Evolutionary conservation across 805 yeast genomes (phyloP).

Genomic region (Saturnispora zaruensis): DNA sequence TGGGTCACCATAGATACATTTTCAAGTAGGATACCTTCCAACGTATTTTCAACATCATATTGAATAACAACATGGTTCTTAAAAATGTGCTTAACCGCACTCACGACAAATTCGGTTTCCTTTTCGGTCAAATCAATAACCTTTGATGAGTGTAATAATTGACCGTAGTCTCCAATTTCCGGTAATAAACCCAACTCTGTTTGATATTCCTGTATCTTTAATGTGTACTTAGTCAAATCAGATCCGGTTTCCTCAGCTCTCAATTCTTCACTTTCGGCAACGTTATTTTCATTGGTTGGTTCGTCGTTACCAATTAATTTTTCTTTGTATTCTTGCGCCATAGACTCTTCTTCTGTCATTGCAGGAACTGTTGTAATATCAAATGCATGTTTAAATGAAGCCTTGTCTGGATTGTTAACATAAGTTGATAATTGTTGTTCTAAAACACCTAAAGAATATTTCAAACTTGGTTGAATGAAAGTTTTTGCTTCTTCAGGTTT

Average conservation of each 20-base stretch:
- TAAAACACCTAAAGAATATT: constrained; percentile 65
- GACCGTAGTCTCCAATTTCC: constrained; percentile 67
- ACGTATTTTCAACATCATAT: constrained; percentile 77
- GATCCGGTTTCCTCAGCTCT: constrained; percentile 7
- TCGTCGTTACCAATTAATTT: constrained; percentile 32
- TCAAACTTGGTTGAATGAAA: constrained; percentile 58
- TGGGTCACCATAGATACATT: constrained; percentile 65
- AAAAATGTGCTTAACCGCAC: constrained; percentile 76
- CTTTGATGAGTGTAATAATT: constrained; percentile 61
- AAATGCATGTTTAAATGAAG: constrained; percentile 49
- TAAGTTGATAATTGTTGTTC: constrained; percentile 72
- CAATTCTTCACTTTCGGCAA: constrained; percentile 20
- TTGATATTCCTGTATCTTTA: constrained; percentile 56
- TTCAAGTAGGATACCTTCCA: constrained; percentile 66
- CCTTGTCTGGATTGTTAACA: constrained; percentile 42
- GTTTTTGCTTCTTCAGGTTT: constrained; percentile 34
- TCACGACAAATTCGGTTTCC: constrained; percentile 89
- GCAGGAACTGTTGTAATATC: constrained; percentile 63
- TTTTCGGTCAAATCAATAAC: constrained; percentile 70
- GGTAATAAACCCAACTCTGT: constrained; percentile 64
- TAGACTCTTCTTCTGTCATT: constrained; percentile 58
- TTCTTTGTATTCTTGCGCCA: constrained; percentile 51
- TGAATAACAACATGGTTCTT: constrained; percentile 67
- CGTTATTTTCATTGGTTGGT: constrained; percentile 18
- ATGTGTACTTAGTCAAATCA: constrained; percentile 24